Evolutionary conservation across 768 basidiomycete genomes (phyloP).

Genomic region (Clitopilus passeckerianus): DNA sequence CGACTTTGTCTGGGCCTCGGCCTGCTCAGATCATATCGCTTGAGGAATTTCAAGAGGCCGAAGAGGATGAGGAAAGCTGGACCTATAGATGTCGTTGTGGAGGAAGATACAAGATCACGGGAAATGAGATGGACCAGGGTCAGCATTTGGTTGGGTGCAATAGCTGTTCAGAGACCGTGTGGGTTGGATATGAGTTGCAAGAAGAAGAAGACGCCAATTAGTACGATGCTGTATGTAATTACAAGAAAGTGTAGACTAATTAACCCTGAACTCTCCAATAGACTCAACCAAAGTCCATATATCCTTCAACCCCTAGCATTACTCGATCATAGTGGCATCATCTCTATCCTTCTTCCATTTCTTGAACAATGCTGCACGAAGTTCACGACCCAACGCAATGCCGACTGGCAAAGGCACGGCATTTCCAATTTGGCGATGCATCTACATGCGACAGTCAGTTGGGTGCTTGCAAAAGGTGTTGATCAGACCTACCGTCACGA

Average conservation of each 20-base stretch:
- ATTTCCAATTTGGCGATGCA: slow-evolving; percentile 80
- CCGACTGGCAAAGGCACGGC: slow-evolving; percentile 69
- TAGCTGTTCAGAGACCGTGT: slow-evolving; percentile 77
- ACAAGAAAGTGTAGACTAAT: background rate
- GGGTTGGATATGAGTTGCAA: slow-evolving; percentile 75
- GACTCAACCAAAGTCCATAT: background rate
- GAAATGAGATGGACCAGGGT: slow-evolving; percentile 61
- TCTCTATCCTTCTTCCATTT: slow-evolving; percentile 40
- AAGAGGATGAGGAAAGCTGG: slow-evolving; percentile 31
- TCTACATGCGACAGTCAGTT: slow-evolving; percentile 31
- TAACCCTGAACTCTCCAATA: slow-evolving; percentile 2
- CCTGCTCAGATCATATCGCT: slow-evolving; percentile 78
- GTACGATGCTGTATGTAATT: background rate
- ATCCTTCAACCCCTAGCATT: background rate
- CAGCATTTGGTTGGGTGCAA: slow-evolving; percentile 68
- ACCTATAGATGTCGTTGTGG: slow-evolving; percentile 70
- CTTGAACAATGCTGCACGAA: slow-evolving; percentile 46
- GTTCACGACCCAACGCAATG: slow-evolving; percentile 59
- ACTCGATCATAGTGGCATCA: slow-evolving; percentile 30
- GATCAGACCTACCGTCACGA: slow-evolving; percentile 50
- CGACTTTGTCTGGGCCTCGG: slow-evolving; percentile 34
- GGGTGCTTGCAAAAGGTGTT: background rate
- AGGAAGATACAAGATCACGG: slow-evolving; percentile 54
- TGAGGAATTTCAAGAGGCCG: slow-evolving; percentile 55
- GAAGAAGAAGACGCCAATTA: background rate